Evolutionary conservation across 2,329 filamentous ascomycete genomes (phyloP), one percentile per base, ranked within the genome.

Genomic region (Colletotrichum plurivorum): DNA sequence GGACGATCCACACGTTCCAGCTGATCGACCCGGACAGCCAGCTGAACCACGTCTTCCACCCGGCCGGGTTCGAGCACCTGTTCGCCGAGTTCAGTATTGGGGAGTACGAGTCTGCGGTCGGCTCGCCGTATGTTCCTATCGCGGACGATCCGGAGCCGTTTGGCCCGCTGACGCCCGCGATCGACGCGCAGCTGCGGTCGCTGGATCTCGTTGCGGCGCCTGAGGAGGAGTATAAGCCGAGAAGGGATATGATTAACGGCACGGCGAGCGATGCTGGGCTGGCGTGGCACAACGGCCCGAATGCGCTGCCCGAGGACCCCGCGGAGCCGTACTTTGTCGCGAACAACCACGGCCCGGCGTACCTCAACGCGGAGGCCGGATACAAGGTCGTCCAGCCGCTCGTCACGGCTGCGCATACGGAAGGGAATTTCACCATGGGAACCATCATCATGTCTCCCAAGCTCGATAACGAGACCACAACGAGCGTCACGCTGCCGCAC

Each of bases 1-100:
- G 84, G 62, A 84, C 82, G 0, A 84, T 80, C 0, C 84, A 85
- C 66, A 84, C 83, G 1, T 85, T 85, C 75, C 82, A 84, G 71
- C 76, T 84, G 12, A 71, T 84, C 12, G 83, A 85, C 58, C 82
- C 82, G 0, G 82, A 85, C 68, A 84, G 81, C 3, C 80, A 85
- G 68, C 77, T 85, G 72, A 77, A 81, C 2, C 83, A 84, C 5
- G 76, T 84, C 0, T 81, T 85, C 51, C 76, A 78, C 6, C 83
- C 84, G 3, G 83, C 83, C 36, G 83, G 82, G 16, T 85, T 85
- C 56, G 83, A 85, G 76, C 74, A 80, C 1, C 77, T 84, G 2
- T 84, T 84, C 72, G 70, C 74, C 3, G 65, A 52, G 18, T 83
- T 81, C 73, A 53, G 71, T 68, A 61, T 61, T 18, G 68, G 70